Base-by-base conservation (phyloP, 2,329 filamentous ascomycete species). In the Beauveria medogensis region DNA sequence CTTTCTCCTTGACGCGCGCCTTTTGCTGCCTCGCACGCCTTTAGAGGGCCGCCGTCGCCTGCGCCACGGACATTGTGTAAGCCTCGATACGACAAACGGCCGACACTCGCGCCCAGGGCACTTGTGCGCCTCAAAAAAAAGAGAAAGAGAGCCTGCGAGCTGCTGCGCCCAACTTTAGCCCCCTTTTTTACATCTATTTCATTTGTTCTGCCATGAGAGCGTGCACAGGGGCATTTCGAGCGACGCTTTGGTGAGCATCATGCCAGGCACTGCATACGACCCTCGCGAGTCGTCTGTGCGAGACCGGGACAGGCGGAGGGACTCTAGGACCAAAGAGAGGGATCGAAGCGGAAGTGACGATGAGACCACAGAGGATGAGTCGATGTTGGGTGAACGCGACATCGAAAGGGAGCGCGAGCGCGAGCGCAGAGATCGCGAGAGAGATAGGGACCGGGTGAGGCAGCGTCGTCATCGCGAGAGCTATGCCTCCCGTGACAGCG, bases 351-450 rank as follows among this genome's bases (percentile, higher is more conserved):
- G 37, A 52, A 64, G 44, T 28, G 55, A 55, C 43, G 61, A 54
- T 8, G 61, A 59, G 28, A 60, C 40, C 43, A 60, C 34, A 2
- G 55, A 51, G 18, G 46, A 58, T 18, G 46, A 50, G 20, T 41
- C 46, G 3, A 58, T 37, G 10, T 34, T 34, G 37, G 60, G 60
- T 28, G 63, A 57, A 30, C 59, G 64, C 46, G 65, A 65, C 22
- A 55, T 59, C 18, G 64, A 64, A 37, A 62, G 59, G 40, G 63
- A 41, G 48, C 51, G 14, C 59, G 63, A 61, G 58, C 65, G 64
- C 59, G 65, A 69, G 26, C 55, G 47, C 5, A 66, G 69, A 37
- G 68, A 71, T 3, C 66, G 64, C 47, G 55, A 54, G 55, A 63
- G 53, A 44, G 64, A 55, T 50, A 62, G 60, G 61, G 65, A 64